phyloP scores from a whole-genome alignment of 2,329 filamentous ascomycete species.

The Trichoderma aggressivum region DNA sequence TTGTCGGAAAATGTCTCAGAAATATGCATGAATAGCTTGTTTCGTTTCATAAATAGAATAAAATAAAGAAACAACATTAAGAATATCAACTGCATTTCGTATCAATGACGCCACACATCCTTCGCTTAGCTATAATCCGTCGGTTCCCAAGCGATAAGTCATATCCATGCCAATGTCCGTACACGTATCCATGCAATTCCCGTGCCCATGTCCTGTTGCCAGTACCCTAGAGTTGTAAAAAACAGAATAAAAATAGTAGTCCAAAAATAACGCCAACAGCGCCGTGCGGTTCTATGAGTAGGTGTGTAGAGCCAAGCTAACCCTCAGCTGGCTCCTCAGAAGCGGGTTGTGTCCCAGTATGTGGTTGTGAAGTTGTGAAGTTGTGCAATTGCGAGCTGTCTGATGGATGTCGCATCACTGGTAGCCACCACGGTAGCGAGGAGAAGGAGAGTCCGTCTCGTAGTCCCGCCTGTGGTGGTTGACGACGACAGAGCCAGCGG shows the following conservation, averaged over 20 bases:
- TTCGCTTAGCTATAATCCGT: background rate
- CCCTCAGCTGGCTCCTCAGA: background rate
- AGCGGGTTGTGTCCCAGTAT: background rate
- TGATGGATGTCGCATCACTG: background rate
- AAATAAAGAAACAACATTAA: background rate
- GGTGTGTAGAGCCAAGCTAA: background rate
- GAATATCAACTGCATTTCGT: background rate
- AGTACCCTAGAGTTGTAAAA: background rate
- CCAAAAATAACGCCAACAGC: background rate
- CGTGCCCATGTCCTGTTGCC: background rate
- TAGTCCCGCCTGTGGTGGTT: conserved; percentile 32
- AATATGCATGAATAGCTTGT: background rate
- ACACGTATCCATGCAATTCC: background rate
- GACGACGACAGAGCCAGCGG: conserved; percentile 30
- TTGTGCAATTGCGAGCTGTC: background rate
- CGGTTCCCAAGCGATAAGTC: background rate
- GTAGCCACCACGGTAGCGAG: conserved; percentile 24
- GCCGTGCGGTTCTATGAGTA: background rate
- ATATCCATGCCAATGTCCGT: background rate
- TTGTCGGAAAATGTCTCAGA: background rate
- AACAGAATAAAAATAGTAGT: background rate
- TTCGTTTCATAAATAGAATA: background rate
- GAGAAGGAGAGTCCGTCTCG: conserved; percentile 32
- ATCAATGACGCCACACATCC: conserved; percentile 4
- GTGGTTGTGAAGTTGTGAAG: background rate